These are phyloP conservation scores for Cercospora sp. DNA, from an alignment of 2,329 filamentous ascomycete genomes.

Conservation along the genomic window DNA sequence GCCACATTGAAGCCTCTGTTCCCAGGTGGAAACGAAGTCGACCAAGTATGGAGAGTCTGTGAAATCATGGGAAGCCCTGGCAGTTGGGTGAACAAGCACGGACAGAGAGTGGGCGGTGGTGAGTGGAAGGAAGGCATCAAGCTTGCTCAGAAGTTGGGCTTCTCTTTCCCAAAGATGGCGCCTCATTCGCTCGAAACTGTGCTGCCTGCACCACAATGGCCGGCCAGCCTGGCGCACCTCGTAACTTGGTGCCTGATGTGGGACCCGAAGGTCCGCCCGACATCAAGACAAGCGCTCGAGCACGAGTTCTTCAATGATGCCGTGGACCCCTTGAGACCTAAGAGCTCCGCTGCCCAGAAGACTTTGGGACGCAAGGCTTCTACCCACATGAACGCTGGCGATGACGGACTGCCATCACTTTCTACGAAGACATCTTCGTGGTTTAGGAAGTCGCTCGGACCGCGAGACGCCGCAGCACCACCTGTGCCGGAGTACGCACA, in stretches of 20 bases:
- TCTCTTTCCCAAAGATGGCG: constrained; percentile 98
- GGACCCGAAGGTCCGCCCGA: constrained; percentile 91
- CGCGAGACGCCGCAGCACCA: constrained; percentile 69
- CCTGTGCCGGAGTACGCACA: constrained; percentile 54
- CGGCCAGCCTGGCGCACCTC: constrained; percentile 80
- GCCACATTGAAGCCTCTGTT: constrained; percentile 95
- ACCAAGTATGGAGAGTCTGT: constrained; percentile 97
- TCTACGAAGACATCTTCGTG: constrained; percentile 82
- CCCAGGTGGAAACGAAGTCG: constrained; percentile 95
- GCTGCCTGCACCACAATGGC: constrained; percentile 88
- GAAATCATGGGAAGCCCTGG: constrained; percentile 99
- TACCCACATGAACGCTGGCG: constrained; percentile 67
- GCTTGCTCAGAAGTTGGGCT: constrained; percentile 91
- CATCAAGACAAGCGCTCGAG: constrained; percentile 87
- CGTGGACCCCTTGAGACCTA: constrained; percentile 87
- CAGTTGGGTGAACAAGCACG: constrained; percentile 95
- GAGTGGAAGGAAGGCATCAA: constrained; percentile 96
- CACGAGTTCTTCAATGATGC: constrained; percentile 96
- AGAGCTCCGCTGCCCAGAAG: constrained; percentile 78
- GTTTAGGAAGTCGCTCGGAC: constrained; percentile 94
- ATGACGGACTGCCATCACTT: constrained; percentile 62
- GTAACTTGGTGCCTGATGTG: constrained; percentile 99
- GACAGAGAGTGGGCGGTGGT: constrained; percentile 82
- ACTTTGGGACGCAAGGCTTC: constrained; percentile 89
- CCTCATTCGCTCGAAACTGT: constrained; percentile 96